Evolutionary conservation across 352 stramenopile genomes (phyloP).

Genomic region (Globisporangium mamillatum): DNA sequence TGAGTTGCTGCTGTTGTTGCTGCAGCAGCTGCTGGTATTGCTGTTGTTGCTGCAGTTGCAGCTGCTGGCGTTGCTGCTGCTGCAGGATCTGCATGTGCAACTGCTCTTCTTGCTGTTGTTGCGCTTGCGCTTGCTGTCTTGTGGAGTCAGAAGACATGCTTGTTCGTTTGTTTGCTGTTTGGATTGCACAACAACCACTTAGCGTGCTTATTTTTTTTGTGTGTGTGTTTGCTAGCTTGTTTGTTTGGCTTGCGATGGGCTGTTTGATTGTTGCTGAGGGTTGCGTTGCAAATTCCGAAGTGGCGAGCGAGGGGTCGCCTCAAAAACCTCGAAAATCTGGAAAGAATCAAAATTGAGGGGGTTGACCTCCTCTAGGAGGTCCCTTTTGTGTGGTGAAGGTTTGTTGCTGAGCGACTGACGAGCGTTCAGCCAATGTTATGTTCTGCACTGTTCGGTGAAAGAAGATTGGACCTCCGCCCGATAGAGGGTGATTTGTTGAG

Average conservation of each 20-base stretch:
- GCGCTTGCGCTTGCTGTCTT: background rate
- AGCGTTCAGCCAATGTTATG: too few species aligned
- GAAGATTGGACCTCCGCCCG: background rate
- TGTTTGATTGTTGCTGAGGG: background rate
- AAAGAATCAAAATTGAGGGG: too few species aligned
- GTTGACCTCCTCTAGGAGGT: too few species aligned
- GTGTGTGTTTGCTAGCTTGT: background rate
- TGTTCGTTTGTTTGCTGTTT: background rate
- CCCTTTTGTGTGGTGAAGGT: background rate
- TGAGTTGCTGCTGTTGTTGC: background rate
- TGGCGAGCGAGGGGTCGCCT: background rate
- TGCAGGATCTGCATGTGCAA: constrained; percentile 1
- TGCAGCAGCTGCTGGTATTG: constrained; percentile 1
- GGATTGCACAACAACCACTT: background rate
- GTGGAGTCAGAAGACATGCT: background rate
- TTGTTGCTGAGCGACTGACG: background rate
- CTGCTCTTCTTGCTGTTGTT: background rate
- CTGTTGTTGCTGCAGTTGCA: constrained; percentile 1
- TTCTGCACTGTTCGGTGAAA: constrained; percentile 7
- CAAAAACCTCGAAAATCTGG: background rate
- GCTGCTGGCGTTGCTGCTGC: constrained; percentile 4
- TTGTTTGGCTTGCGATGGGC: too few species aligned
- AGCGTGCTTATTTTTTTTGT: background rate
- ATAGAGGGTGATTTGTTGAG: background rate
- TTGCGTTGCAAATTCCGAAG: background rate